Percentiles rank a stretch among this genome's conserved stretches.
These are phyloP conservation scores for Mallotus japonicus DNA, from an alignment of 441 rosid species.

Conservation along the genomic window DNA sequence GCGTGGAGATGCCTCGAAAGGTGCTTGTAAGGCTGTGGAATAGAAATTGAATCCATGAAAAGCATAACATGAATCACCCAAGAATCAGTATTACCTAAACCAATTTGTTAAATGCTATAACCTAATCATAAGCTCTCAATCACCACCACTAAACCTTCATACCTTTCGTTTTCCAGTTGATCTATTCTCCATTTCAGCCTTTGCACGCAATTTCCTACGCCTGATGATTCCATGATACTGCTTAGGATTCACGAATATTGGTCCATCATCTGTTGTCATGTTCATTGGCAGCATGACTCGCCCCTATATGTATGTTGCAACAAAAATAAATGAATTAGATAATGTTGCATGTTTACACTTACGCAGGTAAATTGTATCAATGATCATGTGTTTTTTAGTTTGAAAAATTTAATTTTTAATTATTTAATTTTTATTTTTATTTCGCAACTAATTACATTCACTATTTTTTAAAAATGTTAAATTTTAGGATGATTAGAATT, in stretches of 20 bases:
- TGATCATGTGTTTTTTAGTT: too few species aligned
- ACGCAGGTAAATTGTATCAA: too few species aligned
- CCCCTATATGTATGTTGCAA: constrained; percentile 42
- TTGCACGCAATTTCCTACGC: constrained; percentile 80
- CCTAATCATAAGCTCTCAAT: neutral
- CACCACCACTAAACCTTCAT: constrained; percentile 5
- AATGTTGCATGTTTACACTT: neutral
- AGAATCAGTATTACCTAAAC: neutral
- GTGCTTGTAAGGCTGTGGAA: constrained; percentile 82
- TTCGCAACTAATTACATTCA: neutral
- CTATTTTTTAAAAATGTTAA: neutral
- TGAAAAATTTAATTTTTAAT: too few species aligned
- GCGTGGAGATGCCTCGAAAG: constrained; percentile 90
- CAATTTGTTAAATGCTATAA: neutral
- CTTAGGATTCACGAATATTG: constrained; percentile 87
- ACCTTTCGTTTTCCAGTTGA: constrained; percentile 58
- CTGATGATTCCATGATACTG: constrained; percentile 88
- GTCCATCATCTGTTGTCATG: constrained; percentile 68
- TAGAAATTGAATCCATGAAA: constrained; percentile 9
- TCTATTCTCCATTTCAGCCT: constrained; percentile 65
- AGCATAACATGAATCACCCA: neutral
- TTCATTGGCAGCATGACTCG: constrained; percentile 79
- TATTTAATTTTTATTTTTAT: too few species aligned
- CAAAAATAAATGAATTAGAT: constrained; percentile 11
- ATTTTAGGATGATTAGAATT: too few species aligned